Conservation (phyloP, 2,329 filamentous ascomycete species). For the Gliomastix tumulicola region DNA sequence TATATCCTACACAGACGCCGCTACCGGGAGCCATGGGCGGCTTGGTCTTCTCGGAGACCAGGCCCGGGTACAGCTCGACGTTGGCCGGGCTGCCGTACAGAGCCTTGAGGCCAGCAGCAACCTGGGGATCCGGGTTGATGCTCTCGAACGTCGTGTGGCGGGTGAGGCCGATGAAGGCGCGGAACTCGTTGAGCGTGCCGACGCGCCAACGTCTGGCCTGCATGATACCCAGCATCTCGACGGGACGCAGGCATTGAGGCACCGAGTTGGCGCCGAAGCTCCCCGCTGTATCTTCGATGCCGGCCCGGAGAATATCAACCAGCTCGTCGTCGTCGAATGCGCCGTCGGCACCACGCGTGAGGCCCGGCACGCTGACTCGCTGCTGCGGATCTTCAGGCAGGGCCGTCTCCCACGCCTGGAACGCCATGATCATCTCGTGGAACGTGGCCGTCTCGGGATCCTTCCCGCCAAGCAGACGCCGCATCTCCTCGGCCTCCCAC, state of each 20-base stretch:
- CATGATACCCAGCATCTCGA: constrained; percentile 76
- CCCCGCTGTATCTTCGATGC: constrained; percentile 69
- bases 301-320: constrained; percentile 58
- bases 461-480: constrained; percentile 46
- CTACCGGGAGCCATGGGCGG: constrained; percentile 66
- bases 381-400: constrained; percentile 61
- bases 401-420: constrained; percentile 54
- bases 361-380: constrained; percentile 57
- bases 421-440: constrained; percentile 52
- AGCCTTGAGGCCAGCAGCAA: constrained; percentile 57
- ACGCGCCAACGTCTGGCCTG: constrained; percentile 73
- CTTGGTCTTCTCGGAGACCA: constrained; percentile 72
- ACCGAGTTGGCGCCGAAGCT: constrained; percentile 69
- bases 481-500: constrained; percentile 69
- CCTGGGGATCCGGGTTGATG: constrained; percentile 69
- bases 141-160: constrained; percentile 73
- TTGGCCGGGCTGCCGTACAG: constrained; percentile 74
- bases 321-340: constrained; percentile 69
- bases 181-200: constrained; percentile 76
- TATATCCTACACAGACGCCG: constrained; percentile 69
- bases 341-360: constrained; percentile 59
- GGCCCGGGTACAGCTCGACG: constrained; percentile 74
- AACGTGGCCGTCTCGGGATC: constrained; percentile 49
- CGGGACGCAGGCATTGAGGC: constrained; percentile 63
- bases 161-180: constrained; percentile 72